phyloP scores from a whole-genome alignment of 2,329 filamentous ascomycete genomes.

The Xylaria sp. region DNA sequence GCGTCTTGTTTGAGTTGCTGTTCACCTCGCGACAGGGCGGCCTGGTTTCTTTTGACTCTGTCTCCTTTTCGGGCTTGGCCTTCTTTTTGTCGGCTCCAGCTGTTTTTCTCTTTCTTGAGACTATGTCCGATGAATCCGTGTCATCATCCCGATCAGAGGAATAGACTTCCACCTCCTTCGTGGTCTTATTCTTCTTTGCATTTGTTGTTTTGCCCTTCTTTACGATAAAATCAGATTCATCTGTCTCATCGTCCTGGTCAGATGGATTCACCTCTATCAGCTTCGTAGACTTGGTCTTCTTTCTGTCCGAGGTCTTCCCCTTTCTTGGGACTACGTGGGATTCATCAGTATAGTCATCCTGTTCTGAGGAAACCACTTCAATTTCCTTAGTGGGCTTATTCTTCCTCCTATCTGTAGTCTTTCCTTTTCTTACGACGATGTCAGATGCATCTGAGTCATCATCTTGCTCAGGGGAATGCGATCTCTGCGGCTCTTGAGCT shows the following conservation, averaged over 20 bases:
- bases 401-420: too few species aligned
- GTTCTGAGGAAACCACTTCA: neutral
- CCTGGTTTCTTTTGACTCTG: conserved; percentile 8
- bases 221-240: conserved; percentile 4
- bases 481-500: conserved; percentile 1
- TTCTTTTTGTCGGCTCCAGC: conserved; percentile 6
- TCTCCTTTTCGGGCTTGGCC: neutral
- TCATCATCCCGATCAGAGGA: neutral
- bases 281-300: neutral
- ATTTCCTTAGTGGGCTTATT: too few species aligned
- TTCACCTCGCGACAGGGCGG: conserved; percentile 23
- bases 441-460: conserved; percentile 1
- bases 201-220: conserved; percentile 8
- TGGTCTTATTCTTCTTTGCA: conserved; percentile 8
- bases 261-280: neutral
- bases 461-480: conserved; percentile 4
- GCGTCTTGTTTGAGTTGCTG: conserved; percentile 15
- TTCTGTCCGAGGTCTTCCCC: conserved; percentile 4
- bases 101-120: conserved; percentile 9
- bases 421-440: neutral
- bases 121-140: neutral
- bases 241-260: conserved; percentile 1
- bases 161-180: conserved; percentile 5
- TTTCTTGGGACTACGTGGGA: conserved; percentile 8
- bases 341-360: neutral